These are phyloP conservation scores for Kalanchoe fedtschenkoi DNA, from an alignment of 164 flowering plant genomes.

Conservation along the genomic window DNA sequence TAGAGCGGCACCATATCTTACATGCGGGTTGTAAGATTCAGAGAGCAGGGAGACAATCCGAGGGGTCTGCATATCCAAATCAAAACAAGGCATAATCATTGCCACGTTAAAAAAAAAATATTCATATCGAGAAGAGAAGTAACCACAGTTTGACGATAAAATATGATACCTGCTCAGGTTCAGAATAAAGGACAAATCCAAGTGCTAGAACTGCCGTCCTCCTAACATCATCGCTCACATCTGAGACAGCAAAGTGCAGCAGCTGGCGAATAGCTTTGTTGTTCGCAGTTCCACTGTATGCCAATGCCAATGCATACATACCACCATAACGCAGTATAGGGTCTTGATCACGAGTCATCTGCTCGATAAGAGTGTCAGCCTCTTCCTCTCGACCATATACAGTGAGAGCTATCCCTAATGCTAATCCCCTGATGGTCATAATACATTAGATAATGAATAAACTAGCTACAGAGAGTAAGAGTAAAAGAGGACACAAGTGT, in stretches of 20 bases:
- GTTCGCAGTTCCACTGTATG: conserved; percentile 84
- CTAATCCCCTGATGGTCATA: conserved; percentile 48
- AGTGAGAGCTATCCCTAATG: conserved; percentile 90
- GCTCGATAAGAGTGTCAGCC: conserved; percentile 86
- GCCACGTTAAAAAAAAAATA: not conserved
- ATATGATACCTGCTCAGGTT: conserved; percentile 79
- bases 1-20: conserved; percentile 95
- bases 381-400: conserved; percentile 96
- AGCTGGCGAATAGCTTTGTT: conserved; percentile 90
- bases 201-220: conserved; percentile 91
- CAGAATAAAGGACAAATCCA: conserved; percentile 84
- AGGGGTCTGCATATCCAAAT: conserved; percentile 60
- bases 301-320: conserved; percentile 90
- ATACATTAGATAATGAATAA: not conserved
- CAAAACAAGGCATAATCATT: not conserved
- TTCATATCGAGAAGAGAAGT: not conserved
- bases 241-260: conserved; percentile 91
- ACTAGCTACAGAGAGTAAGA: not conserved
- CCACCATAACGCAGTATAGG: conserved; percentile 92
- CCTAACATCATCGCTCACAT: conserved; percentile 93
- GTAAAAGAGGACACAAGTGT: not conserved
- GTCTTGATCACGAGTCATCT: conserved; percentile 89
- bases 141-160: not conserved
- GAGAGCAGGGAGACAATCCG: conserved; percentile 91
- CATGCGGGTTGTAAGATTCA: conserved; percentile 98